Percentiles rank a stretch among this genome's conserved stretches.
Evolutionary conservation across 2,329 filamentous ascomycete species (phyloP).

Genomic region (Colletotrichum higginsianum): DNA sequence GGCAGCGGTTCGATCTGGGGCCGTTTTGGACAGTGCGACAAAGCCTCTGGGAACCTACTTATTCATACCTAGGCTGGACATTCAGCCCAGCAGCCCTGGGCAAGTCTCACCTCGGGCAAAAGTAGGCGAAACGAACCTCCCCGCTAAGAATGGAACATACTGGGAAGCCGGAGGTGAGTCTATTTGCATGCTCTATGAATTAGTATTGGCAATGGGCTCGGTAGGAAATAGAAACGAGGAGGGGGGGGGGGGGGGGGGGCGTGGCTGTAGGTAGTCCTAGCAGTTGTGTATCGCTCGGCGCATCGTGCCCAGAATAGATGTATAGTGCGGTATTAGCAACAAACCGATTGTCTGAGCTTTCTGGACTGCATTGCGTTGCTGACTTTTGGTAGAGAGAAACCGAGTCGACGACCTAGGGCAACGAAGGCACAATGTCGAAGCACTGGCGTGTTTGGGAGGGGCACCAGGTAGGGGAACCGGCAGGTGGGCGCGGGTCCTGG

Average conservation of each 20-base stretch:
- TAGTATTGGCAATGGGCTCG: not conserved
- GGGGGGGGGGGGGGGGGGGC: conserved; percentile 7
- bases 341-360: conserved; percentile 8
- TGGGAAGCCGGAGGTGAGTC: not conserved
- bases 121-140: conserved; percentile 1
- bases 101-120: conserved; percentile 4
- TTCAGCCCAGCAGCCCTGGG: not conserved
- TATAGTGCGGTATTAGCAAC: conserved; percentile 12
- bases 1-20: not conserved
- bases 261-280: conserved; percentile 27
- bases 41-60: not conserved
- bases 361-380: not conserved
- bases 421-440: conserved; percentile 20
- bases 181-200: not conserved
- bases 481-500: conserved; percentile 25
- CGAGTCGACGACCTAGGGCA: not conserved
- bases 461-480: conserved; percentile 11
- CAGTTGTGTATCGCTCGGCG: conserved; percentile 9
- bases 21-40: too few species aligned
- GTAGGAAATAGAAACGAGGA: not conserved
- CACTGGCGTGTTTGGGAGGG: conserved; percentile 34
- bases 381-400: not conserved
- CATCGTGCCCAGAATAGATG: conserved; percentile 39
- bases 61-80: not conserved
- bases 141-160: not conserved